Conservation (phyloP, 768 basidiomycete species). For the Rhizopogon vesiculosus region DNA sequence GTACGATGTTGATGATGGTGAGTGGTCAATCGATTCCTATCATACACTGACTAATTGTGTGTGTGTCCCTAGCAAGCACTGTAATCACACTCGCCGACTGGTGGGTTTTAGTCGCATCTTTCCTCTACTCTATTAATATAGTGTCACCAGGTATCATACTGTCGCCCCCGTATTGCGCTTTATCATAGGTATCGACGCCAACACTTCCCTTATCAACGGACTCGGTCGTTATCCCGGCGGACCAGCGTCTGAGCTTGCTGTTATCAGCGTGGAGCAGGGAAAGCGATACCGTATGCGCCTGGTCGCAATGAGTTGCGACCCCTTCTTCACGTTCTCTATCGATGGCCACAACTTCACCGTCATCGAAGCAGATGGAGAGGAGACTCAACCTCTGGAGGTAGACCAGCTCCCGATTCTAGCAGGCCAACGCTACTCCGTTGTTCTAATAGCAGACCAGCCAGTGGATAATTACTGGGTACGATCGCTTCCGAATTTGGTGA, state of each 20-base stretch:
- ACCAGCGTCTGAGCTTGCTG: no score
- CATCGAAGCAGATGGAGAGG: slow-evolving; percentile 39
- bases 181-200: no score
- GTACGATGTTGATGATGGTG: slow-evolving; percentile 46
- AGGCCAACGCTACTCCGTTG: slow-evolving; percentile 45
- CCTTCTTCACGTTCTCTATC: slow-evolving; percentile 18
- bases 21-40: background rate
- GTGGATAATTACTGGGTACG: background rate
- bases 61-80: no score
- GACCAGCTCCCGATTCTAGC: slow-evolving; percentile 28
- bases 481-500: no score
- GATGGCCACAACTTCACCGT: slow-evolving; percentile 25
- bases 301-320: no score
- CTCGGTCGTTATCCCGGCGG: no score
- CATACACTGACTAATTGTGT: background rate
- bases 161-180: slow-evolving; percentile 3
- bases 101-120: no score
- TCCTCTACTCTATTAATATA: background rate
- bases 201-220: no score
- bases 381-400: slow-evolving; percentile 8
- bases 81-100: no score
- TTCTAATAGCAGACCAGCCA: slow-evolving; percentile 35
- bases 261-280: no score
- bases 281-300: no score
- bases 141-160: slow-evolving; percentile 16